Base-by-base conservation (phyloP, 2,329 filamentous ascomycete genomes). In the Colletotrichum truncatum region DNA sequence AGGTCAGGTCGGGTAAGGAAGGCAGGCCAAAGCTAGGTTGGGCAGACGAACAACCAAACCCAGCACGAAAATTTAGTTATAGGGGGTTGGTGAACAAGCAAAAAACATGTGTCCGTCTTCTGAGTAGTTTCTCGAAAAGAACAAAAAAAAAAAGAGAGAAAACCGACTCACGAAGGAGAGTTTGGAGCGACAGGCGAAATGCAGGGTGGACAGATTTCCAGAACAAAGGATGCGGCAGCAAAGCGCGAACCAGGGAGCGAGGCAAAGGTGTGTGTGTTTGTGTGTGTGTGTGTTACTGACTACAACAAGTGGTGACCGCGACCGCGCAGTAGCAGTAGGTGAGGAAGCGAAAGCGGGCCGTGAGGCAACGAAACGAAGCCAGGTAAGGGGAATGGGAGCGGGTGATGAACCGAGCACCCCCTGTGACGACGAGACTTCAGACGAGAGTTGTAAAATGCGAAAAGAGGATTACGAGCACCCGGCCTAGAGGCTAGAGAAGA, bases 381-480 rank as follows among this genome's bases (percentile, higher is more conserved):
- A 58, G 25, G 36, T 30, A 43, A 60, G 11, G 38, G 61, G 34
- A 59, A 57, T 30, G 54, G 54, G 56, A 59, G 34, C 61, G 55
- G 48, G 62, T 41, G 57, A 65, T 62, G 62, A 55, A 51, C 56
- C 57, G 62, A 61, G 56, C 48, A 65, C 57, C 39, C 59, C 62
- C 45, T 65, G 57, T n/a, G n/a, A n/a, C 51, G 51, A 65, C 41
- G 32, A 23, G 43, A 63, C 62, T 65, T 65, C 49, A 55, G 51
- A 61, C 55, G 64, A 56, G 57, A 66, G 23, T 38, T 52, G 43
- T 43, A 49, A 49, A 49, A 21, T 34, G 36, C 41, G 48, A 56
- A 49, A 36, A 32, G 26, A 23, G 54, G 23, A 28, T n/a, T 45
- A 36, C 32, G 34, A 38, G 61, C 26, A 63, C 25, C 36, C 45